A percentile compares a stretch with the other conserved stretches of the same genome.
Evolutionary conservation across 2,329 filamentous ascomycete species (phyloP).

Genomic region (Penicillium sp.): DNA sequence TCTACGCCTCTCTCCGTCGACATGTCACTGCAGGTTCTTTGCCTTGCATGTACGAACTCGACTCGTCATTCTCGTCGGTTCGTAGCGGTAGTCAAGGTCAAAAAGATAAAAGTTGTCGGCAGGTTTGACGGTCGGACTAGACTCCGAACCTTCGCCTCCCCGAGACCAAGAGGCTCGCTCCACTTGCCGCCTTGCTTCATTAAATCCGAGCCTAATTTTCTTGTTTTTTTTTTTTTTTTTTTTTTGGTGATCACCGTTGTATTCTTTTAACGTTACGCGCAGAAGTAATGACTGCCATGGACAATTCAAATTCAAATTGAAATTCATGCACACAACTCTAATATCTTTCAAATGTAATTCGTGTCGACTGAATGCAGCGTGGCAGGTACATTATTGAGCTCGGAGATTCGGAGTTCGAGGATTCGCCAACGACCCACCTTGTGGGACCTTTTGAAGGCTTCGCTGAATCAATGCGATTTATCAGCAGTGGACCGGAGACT

Average conservation of each 20-base stretch:
- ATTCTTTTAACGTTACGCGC: background rate
- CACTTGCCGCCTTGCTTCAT: background rate
- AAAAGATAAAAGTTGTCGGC: too few relatives aligned
- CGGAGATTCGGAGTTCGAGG: background rate
- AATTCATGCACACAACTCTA: background rate
- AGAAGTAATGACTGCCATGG: background rate
- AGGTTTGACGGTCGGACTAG: too few relatives aligned
- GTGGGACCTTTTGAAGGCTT: background rate
- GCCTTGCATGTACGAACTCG: too few relatives aligned
- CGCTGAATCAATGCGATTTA: slow-evolving; percentile 1
- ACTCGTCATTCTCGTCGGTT: too few relatives aligned
- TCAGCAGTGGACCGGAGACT: background rate
- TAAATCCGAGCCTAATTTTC: background rate
- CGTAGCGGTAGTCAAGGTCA: too few relatives aligned
- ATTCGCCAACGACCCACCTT: too few relatives aligned
- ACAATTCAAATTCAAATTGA: too few relatives aligned
- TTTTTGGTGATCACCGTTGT: background rate
- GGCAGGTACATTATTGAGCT: background rate
- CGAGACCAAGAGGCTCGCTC: background rate
- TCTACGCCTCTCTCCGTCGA: too few relatives aligned
- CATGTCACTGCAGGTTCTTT: background rate
- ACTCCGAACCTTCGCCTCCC: background rate
- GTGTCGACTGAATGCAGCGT: background rate
- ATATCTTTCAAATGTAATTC: background rate
- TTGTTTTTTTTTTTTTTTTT: background rate